Base-by-base conservation (phyloP, 2,329 filamentous ascomycete genomes). In the Aspergillus vadensis region DNA sequence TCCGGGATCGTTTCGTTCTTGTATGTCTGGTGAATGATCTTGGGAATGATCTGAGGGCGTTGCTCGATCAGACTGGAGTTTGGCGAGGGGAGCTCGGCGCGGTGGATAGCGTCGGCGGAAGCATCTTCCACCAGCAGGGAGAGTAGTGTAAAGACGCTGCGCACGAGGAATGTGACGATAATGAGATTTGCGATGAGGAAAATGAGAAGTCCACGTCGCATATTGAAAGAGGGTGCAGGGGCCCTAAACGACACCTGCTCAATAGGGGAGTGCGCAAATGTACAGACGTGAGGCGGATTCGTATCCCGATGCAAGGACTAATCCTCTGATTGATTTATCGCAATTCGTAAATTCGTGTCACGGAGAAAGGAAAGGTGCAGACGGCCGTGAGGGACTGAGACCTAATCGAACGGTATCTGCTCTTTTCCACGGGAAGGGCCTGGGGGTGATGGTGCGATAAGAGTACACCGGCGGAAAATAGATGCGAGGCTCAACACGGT, bases 11-110 rank as follows among this genome's bases (percentile, higher is more conserved):
- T 86, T 58, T 88, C 84, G 72, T 90, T 91, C 69, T 85, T 86
- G 76, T 91, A 91, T 9, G 89, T 91, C 74, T 91, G 89, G 78
- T 91, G 89, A 59, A 91, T 90, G 70, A 91, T 91, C 76, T 89
- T 90, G 51, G 89, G 89, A 53, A 91, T 90, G 65, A 90, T 73
- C 66, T 87, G 85, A 9, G 83, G 82, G 50, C 80, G 79, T 51
- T 81, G 79, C 63, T 83, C 83, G 65, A 85, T 84, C 65, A 85
- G 69, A 63, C 82, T 84, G 4, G 86, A 86, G 69, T 88, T 86
- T 15, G 86, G 85, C 8, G 86, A 83, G 14, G 87, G 88, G 47
- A 91, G 82, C 67, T 91, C 88, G 55, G 85, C 82, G 65, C 82
- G 82, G 64, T 83, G 83, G 60, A 91, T 91, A 57, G 86, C 86